Conservation (phyloP, 345 rosid genomes). For the Carallia pectinifolia region DNA sequence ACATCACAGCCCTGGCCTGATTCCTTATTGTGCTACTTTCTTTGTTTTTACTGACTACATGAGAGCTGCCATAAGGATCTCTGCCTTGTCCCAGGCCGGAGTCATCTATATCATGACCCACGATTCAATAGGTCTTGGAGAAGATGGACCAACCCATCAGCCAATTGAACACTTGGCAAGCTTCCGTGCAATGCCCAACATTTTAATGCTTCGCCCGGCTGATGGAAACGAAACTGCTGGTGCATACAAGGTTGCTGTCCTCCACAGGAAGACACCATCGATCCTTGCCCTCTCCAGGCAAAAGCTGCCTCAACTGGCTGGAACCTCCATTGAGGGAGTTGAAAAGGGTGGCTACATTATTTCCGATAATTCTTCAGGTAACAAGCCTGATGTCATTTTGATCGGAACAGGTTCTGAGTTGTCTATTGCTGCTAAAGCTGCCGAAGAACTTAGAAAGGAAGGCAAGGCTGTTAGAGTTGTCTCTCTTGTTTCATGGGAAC, state of each 20-base stretch:
- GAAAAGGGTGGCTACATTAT: slow-evolving; percentile 85
- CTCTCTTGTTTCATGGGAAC: slow-evolving; percentile 91
- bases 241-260: slow-evolving; percentile 80
- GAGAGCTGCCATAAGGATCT: slow-evolving; percentile 96
- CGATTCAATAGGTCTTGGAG: slow-evolving; percentile 98
- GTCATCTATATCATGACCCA: slow-evolving; percentile 99
- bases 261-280: slow-evolving; percentile 78
- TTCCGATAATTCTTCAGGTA: slow-evolving; percentile 82
- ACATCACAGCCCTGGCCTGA: slow-evolving; percentile 81
- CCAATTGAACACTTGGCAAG: slow-evolving; percentile 97
- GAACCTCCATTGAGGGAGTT: slow-evolving; percentile 89
- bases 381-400: slow-evolving; percentile 90
- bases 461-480: slow-evolving; percentile 97
- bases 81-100: slow-evolving; percentile 82
- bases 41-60: slow-evolving; percentile 99
- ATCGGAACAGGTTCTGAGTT: slow-evolving; percentile 96
- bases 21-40: slow-evolving; percentile 99
- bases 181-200: slow-evolving; percentile 99
- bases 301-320: slow-evolving; percentile 83
- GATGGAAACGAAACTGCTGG: slow-evolving; percentile 99
- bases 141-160: slow-evolving; percentile 99
- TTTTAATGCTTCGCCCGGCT: slow-evolving; percentile 97
- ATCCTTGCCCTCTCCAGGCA: slow-evolving; percentile 89
- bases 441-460: slow-evolving; percentile 67
- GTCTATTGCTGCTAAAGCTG: slow-evolving; percentile 87